Base-by-base conservation (phyloP, 805 yeast genomes). In the Priceomyces fermenticarens region DNA sequence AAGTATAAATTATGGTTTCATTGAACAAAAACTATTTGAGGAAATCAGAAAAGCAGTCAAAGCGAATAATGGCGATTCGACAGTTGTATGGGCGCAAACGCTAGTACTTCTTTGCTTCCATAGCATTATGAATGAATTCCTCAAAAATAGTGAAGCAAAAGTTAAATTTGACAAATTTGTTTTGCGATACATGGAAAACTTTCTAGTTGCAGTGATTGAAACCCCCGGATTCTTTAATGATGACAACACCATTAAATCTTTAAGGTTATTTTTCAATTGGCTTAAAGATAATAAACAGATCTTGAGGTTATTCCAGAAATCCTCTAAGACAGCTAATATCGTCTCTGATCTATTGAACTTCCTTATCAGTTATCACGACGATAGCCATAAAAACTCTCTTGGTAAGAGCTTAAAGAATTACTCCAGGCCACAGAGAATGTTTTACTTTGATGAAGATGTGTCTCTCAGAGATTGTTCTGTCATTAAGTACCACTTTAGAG, bases 381-480 rank as follows among this genome's bases (percentile, higher is more conserved):
- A 29, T 20, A 9, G 23, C 4, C 10, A 4, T 4, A 35, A 13
- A 13, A 6, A 3, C 10, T 4, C 4, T 27, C 32, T 40, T 23
- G 11, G 32, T 13, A 44, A 45, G 10, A 36, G 48, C 2, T 23
- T 45, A 40, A 51, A 37, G 34, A 41, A 35, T 4, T 41, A 34
- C 42, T 37, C 69, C 45, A 65, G 68, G 38, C 84, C 85, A 11
- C 47, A 54, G 6, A 70, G 91, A 57, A 51, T 57, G 2, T 75
- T 79, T 41, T 75, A 74, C 40, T 84, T 83, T 53, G 60, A 67
- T 34, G 91, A 85, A 52, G 93, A 85, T 61, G 78, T 83, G 10
- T 60, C 69, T 15, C 63, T 80, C 47, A 78, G 77, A 44, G 89
- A 82, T 45, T 83, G 80, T 51, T 62, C 68, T 23, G 75, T 83